Evolutionary conservation across 2,329 filamentous ascomycete genomes (phyloP).

Genomic region (Pseudogymnoascus sp.): DNA sequence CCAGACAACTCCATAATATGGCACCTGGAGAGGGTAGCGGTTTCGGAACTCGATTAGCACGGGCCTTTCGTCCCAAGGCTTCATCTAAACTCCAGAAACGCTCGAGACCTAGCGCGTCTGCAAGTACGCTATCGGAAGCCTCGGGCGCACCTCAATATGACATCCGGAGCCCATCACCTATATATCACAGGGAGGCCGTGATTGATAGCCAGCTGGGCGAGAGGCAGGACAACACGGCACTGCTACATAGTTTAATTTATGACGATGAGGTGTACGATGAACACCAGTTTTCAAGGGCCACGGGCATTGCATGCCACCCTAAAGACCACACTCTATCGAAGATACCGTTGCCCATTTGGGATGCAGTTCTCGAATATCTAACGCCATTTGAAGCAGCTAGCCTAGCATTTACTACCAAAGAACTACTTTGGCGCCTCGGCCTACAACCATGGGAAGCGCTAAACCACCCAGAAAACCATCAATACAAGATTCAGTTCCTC

Average conservation of each 20-base stretch:
- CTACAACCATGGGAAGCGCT: conserved; percentile 35
- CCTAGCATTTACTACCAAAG: conserved; percentile 44
- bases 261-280: conserved; percentile 2
- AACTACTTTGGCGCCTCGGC: conserved; percentile 40
- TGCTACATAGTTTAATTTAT: conserved; percentile 27
- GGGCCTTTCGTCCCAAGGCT: neutral
- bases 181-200: neutral
- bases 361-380: conserved; percentile 36
- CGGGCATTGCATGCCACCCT: neutral
- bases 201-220: conserved; percentile 27
- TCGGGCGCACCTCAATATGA: neutral
- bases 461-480: conserved; percentile 37
- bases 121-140: neutral
- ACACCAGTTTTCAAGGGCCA: neutral
- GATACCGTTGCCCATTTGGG: conserved; percentile 37
- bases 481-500: conserved; percentile 46
- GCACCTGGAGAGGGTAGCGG: neutral
- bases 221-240: conserved; percentile 27
- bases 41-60: conserved; percentile 1
- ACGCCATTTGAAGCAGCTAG: conserved; percentile 42
- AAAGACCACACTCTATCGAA: neutral
- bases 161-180: neutral
- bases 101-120: neutral
- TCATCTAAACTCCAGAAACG: conserved; percentile 6
- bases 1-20: neutral